Percentiles rank a stretch among this genome's conserved stretches.
These are phyloP conservation scores for Russula abietina DNA, from an alignment of 768 basidiomycete genomes.

Conservation along the genomic window DNA sequence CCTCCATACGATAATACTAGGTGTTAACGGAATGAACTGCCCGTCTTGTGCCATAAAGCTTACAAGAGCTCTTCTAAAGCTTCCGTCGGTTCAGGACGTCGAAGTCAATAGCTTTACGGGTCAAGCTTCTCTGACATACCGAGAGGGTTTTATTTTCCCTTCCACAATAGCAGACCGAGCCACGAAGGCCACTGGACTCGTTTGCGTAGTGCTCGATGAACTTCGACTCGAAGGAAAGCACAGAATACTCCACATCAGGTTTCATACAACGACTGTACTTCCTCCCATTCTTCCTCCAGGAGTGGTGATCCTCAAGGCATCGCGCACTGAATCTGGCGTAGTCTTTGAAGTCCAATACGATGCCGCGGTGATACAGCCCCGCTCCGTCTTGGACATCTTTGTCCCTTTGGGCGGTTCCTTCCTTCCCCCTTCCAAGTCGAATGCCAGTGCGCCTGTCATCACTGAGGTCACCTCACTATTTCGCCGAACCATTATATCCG, in stretches of 20 bases:
- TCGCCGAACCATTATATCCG: slow-evolving; percentile 31
- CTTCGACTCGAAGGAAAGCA: slow-evolving; percentile 1
- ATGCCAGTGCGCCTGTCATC: slow-evolving; percentile 28
- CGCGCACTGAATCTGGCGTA: background rate
- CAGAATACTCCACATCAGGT: slow-evolving; percentile 14
- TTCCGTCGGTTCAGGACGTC: slow-evolving; percentile 21
- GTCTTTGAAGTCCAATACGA: slow-evolving; percentile 27
- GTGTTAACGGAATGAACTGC: slow-evolving; percentile 22
- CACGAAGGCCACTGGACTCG: slow-evolving; percentile 14
- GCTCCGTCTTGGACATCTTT: slow-evolving; percentile 32
- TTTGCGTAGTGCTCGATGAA: slow-evolving; percentile 6
- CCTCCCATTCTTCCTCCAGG: slow-evolving; percentile 9
- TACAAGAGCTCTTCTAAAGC: slow-evolving; percentile 9
- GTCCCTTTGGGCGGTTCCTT: slow-evolving; percentile 26
- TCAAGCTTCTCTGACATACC: slow-evolving; percentile 20
- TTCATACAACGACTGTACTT: background rate
- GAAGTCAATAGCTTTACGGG: slow-evolving; percentile 17
- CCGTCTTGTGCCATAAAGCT: slow-evolving; percentile 17
- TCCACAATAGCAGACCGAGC: slow-evolving; percentile 13
- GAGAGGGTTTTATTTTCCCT: slow-evolving; percentile 13
- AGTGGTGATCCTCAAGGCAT: slow-evolving; percentile 2
- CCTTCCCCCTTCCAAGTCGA: slow-evolving; percentile 27
- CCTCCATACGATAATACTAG: background rate
- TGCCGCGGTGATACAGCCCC: slow-evolving; percentile 29
- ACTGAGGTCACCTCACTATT: slow-evolving; percentile 32